A percentile compares a stretch with the other conserved stretches of the same genome.
These are phyloP conservation scores for Fusarium sambucinum DNA, from an alignment of 2,329 filamentous ascomycete genomes.

Conservation along the genomic window DNA sequence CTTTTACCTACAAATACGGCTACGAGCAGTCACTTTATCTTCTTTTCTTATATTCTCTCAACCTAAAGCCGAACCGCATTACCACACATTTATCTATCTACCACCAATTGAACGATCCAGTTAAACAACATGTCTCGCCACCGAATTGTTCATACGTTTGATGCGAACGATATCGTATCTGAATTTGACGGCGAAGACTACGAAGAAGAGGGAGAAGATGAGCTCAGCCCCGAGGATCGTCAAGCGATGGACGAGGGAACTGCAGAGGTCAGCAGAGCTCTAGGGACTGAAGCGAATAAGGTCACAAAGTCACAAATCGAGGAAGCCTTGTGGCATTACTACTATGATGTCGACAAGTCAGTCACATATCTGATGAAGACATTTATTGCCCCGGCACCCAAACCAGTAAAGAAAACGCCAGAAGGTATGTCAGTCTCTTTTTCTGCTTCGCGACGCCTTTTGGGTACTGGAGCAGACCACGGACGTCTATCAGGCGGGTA, in stretches of 20 bases:
- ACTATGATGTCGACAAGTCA: conserved; percentile 90
- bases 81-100: background rate
- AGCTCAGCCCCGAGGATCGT: conserved; percentile 62
- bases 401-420: conserved; percentile 57
- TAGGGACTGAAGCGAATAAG: conserved; percentile 71
- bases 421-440: conserved; percentile 59
- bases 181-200: conserved; percentile 63
- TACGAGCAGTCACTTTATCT: background rate
- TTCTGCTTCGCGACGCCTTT: conserved; percentile 46
- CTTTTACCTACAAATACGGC: background rate
- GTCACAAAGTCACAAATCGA: conserved; percentile 77
- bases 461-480: conserved; percentile 52
- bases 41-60: background rate
- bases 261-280: conserved; percentile 71
- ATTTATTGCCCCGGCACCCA: conserved; percentile 62
- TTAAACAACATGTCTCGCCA: conserved; percentile 45
- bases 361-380: conserved; percentile 82
- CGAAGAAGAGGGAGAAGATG: conserved; percentile 60
- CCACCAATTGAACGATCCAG: background rate
- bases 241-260: conserved; percentile 72
- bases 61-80: conserved; percentile 2
- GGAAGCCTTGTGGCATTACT: conserved; percentile 95
- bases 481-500: conserved; percentile 34
- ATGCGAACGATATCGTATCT: conserved; percentile 61
- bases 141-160: conserved; percentile 56